Percentiles rank a stretch among this genome's conserved stretches.
phyloP scores from a whole-genome alignment of 2,329 filamentous ascomycete genomes.

The Scedosporium boydii region DNA sequence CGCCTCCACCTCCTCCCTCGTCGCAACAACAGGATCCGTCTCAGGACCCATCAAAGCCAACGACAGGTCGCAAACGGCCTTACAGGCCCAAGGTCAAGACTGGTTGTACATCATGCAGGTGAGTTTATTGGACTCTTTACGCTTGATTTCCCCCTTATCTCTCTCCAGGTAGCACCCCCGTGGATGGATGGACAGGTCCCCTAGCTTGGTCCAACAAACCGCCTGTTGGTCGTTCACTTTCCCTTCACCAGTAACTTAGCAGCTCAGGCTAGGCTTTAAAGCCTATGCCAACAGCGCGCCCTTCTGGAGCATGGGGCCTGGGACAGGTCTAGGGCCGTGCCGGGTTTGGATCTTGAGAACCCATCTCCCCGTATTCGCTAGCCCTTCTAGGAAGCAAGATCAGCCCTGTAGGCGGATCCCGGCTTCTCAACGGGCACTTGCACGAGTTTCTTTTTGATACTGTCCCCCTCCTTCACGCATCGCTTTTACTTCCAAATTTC shows the following conservation, averaged over 20 bases:
- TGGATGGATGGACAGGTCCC: neutral
- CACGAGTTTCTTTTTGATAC: neutral
- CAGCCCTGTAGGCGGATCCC: neutral
- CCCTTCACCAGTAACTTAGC: too few species aligned
- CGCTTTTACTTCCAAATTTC: too few species aligned
- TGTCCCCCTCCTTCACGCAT: too few species aligned
- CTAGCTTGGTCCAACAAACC: neutral
- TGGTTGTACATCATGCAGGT: conserved; percentile 33
- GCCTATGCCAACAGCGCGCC: too few species aligned
- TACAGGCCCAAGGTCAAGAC: conserved; percentile 27
- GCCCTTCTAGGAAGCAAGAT: neutral
- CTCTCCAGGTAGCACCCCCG: neutral
- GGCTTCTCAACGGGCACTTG: neutral
- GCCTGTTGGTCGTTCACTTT: too few species aligned
- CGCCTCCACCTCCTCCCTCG: neutral
- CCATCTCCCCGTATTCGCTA: neutral
- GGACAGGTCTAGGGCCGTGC: neutral
- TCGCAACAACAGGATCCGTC: neutral
- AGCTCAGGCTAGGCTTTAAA: too few species aligned
- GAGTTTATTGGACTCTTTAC: conserved; percentile 12
- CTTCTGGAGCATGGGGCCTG: too few species aligned
- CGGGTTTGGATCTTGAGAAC: neutral
- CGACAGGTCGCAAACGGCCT: neutral
- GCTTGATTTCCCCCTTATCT: neutral
- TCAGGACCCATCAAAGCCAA: neutral